Conservation (phyloP, 176 grass and related monocot genomes). For the Zizania latifolia region DNA sequence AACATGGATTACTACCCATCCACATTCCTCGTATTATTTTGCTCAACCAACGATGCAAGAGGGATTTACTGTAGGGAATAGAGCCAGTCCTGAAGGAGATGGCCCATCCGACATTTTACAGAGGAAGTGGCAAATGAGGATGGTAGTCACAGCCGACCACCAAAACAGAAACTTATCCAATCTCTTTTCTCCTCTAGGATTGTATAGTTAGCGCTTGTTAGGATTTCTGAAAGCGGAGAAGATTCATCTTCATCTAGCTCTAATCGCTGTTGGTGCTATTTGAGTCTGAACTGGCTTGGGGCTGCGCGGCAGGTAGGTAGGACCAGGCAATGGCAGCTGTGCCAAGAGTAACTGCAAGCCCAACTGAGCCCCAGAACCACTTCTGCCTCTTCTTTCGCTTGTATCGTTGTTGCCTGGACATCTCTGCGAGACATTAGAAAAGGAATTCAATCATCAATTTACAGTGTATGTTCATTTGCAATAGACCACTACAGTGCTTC, state of each 20-base stretch:
- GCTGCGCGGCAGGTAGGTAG: constrained; percentile 48
- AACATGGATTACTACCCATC: constrained; percentile 19
- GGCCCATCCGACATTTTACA: constrained; percentile 45
- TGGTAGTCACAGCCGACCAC: constrained; percentile 41
- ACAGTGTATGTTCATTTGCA: not conserved
- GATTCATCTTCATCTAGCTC: constrained; percentile 37
- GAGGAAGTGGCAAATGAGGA: constrained; percentile 33
- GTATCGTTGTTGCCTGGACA: constrained; percentile 66
- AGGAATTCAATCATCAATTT: not conserved
- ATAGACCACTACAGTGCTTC: not conserved
- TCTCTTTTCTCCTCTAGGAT: constrained; percentile 35
- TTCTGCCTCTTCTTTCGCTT: constrained; percentile 69
- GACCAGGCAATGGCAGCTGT: constrained; percentile 77
- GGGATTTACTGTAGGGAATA: constrained; percentile 33
- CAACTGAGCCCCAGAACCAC: constrained; percentile 88
- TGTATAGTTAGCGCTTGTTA: constrained; percentile 57
- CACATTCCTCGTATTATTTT: constrained; percentile 50
- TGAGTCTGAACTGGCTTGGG: constrained; percentile 18
- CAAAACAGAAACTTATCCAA: constrained; percentile 52
- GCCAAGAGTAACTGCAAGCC: constrained; percentile 71
- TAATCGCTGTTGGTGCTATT: constrained; percentile 28
- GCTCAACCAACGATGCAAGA: constrained; percentile 40
- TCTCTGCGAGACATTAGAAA: constrained; percentile 42
- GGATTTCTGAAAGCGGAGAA: constrained; percentile 31
- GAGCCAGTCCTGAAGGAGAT: constrained; percentile 48